phyloP scores from a whole-genome alignment of 1,284 basidiomycete genomes.

The Fomitopsis schrenkii region DNA sequence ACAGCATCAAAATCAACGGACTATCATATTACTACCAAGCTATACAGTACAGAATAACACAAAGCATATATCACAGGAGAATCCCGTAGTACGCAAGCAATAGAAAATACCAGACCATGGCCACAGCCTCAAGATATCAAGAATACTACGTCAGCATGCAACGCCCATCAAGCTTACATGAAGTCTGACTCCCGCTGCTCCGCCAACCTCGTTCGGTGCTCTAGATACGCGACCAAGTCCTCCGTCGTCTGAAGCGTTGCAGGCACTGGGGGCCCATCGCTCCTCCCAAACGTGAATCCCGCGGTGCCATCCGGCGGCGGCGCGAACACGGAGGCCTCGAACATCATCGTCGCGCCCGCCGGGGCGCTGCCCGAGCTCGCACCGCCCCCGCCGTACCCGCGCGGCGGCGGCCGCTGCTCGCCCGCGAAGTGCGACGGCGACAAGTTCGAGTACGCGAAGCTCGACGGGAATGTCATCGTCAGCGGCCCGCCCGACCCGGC shows the following conservation, averaged over 20 bases:
- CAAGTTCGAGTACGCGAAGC: slow-evolving; percentile 22
- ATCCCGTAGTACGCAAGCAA: no score
- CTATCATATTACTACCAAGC: no score
- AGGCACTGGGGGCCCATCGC: slow-evolving; percentile 5
- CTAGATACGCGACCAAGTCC: slow-evolving; percentile 21
- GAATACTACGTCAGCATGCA: no score
- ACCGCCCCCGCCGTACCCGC: slow-evolving; percentile 2
- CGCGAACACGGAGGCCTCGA: slow-evolving; percentile 13
- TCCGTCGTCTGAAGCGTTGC: slow-evolving; percentile 23
- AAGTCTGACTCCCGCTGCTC: slow-evolving; percentile 14
- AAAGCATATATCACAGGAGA: no score
- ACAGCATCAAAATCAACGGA: no score
- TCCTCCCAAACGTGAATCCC: slow-evolving; percentile 7
- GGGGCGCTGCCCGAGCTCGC: slow-evolving; percentile 5
- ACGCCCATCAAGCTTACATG: slow-evolving; percentile 9
- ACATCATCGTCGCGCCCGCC: slow-evolving; percentile 16
- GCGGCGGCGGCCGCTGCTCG: slow-evolving; percentile 5
- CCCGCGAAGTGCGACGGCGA: slow-evolving; percentile 21
- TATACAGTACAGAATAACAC: no score
- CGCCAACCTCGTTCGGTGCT: slow-evolving; percentile 21
- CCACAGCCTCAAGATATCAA: background rate
- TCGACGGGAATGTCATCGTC: slow-evolving; percentile 21
- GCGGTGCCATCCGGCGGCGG: slow-evolving; percentile 4
- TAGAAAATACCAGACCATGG: background rate
- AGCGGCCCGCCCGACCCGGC: slow-evolving; percentile 9